A percentile compares a stretch with the other conserved stretches of the same genome.
Evolutionary conservation across 257 asterid species (phyloP).

Genomic region (Henckelia pumila): DNA sequence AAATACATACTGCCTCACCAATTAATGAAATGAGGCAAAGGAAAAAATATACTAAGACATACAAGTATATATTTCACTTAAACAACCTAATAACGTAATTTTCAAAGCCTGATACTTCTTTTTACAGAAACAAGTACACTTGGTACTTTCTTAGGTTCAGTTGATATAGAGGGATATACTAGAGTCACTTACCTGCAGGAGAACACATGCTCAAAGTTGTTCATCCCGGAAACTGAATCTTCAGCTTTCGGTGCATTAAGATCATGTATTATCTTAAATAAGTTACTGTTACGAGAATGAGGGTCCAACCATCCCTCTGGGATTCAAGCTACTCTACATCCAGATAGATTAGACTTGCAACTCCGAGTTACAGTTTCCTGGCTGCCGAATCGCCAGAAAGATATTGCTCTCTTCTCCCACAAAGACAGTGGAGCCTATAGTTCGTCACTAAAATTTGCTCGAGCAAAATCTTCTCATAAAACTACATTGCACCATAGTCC

Average conservation of each 20-base stretch:
- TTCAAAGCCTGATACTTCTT: neutral
- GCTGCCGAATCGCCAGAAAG: neutral
- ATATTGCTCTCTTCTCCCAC: neutral
- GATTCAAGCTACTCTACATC: neutral
- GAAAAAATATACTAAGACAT: neutral
- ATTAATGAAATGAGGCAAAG: neutral
- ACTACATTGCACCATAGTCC: conserved; percentile 49
- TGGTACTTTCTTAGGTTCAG: neutral
- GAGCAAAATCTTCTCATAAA: neutral
- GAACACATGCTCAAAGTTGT: neutral
- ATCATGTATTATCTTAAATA: neutral
- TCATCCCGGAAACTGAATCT: neutral
- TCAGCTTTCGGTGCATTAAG: neutral
- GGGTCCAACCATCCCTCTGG: neutral
- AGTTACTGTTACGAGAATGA: neutral
- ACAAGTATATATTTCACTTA: neutral
- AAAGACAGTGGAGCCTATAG: neutral
- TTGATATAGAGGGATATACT: neutral
- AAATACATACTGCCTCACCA: neutral
- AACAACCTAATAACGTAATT: neutral
- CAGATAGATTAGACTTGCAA: neutral
- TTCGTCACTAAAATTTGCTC: neutral
- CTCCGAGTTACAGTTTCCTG: neutral
- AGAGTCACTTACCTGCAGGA: neutral
- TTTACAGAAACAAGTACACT: neutral